Evolutionary conservation across 345 rosid species (phyloP).

Genomic region (Melastoma malabathricum): DNA sequence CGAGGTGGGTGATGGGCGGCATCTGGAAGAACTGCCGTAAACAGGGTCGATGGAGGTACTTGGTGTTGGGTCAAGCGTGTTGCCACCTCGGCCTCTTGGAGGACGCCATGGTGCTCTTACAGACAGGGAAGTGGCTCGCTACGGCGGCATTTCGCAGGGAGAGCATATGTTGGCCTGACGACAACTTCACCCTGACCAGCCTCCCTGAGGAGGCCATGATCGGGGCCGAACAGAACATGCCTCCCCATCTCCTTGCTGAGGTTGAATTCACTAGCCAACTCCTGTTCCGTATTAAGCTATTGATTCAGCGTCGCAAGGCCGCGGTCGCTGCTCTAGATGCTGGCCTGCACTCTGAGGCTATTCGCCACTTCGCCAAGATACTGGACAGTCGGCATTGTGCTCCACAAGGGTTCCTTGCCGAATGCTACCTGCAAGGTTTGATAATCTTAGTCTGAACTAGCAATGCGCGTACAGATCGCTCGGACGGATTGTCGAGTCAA

Average conservation of each 20-base stretch:
- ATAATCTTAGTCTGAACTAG: too few species aligned
- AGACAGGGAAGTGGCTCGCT: conserved; percentile 36
- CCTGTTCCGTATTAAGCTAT: conserved; percentile 28
- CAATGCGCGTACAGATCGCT: conserved; percentile 25
- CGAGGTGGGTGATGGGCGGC: conserved; percentile 80
- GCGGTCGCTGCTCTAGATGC: conserved; percentile 39
- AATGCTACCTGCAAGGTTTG: conserved; percentile 33
- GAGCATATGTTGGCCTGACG: conserved; percentile 42
- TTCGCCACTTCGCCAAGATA: conserved; percentile 41
- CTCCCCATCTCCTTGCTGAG: conserved; percentile 9
- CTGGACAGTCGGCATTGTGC: conserved; percentile 32
- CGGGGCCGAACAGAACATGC: conserved; percentile 8
- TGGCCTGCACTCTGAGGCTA: conserved; percentile 31
- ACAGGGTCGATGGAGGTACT: conserved; percentile 87
- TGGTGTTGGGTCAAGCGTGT: conserved; percentile 34
- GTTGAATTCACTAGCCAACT: conserved; percentile 22
- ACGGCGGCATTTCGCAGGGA: conserved; percentile 31
- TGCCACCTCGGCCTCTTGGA: conserved; percentile 42
- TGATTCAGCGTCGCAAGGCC: conserved; percentile 34
- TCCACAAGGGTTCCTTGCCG: conserved; percentile 32
- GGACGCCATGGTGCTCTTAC: conserved; percentile 39
- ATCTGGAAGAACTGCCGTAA: conserved; percentile 59
- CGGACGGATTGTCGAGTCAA: conserved; percentile 29
- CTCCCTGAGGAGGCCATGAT: too few species aligned
- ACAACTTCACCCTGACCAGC: conserved; percentile 23